These are phyloP conservation scores for Pichia sp. DNA, from an alignment of 1,139 yeast genomes.

Conservation along the genomic window DNA sequence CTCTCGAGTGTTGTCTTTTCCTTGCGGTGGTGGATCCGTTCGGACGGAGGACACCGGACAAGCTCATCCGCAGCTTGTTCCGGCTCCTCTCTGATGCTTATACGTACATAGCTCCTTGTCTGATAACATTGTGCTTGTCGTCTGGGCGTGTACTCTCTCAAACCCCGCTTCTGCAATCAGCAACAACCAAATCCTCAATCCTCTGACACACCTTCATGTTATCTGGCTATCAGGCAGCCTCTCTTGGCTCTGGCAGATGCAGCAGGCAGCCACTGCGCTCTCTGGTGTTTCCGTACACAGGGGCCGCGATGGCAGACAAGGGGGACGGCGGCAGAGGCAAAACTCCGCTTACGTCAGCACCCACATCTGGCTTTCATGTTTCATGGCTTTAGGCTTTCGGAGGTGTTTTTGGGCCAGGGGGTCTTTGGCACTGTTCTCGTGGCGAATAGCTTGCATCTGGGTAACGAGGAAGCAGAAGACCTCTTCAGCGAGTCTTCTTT, in stretches of 20 bases:
- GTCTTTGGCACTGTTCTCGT: background rate
- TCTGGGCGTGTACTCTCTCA: background rate
- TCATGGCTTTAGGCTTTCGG: background rate
- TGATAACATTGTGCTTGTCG: conserved; percentile 33
- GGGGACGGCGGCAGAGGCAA: background rate
- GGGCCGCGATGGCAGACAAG: background rate
- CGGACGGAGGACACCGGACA: too few relatives aligned
- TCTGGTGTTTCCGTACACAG: background rate
- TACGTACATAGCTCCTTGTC: conserved; percentile 49
- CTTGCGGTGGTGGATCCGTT: too few relatives aligned
- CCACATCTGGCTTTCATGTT: background rate
- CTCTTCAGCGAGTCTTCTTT: background rate
- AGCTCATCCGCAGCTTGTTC: too few relatives aligned
- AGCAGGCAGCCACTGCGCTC: background rate
- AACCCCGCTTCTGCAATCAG: background rate
- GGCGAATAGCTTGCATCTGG: background rate
- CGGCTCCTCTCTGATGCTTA: background rate
- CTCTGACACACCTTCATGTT: background rate
- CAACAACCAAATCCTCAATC: too few relatives aligned
- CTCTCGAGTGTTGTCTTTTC: background rate
- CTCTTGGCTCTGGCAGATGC: background rate
- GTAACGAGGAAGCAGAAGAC: background rate
- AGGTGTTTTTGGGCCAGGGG: background rate
- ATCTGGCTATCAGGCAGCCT: background rate
- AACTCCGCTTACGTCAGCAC: conserved; percentile 1